Evolutionary conservation across 768 basidiomycete genomes (phyloP).

Genomic region (Tephrocybe sp.): DNA sequence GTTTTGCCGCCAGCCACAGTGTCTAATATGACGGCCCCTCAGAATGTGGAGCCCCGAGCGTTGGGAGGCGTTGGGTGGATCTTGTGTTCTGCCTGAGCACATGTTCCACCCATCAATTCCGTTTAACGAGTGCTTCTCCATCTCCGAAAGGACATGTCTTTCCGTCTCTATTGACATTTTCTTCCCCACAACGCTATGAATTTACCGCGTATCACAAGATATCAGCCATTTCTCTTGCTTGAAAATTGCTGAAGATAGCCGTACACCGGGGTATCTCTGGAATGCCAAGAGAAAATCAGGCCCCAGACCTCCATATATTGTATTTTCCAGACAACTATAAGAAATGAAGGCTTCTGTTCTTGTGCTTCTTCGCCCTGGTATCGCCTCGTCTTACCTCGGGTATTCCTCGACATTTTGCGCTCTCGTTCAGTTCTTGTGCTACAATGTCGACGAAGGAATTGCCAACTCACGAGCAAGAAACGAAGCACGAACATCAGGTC

Average conservation of each 20-base stretch:
- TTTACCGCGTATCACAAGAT: neutral
- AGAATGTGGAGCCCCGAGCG: neutral
- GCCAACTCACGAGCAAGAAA: constrained; percentile 7
- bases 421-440: neutral
- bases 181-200: neutral
- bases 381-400: neutral
- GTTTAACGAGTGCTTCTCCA: neutral
- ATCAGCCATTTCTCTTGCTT: neutral
- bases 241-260: neutral
- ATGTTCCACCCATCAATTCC: neutral
- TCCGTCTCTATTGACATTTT: neutral
- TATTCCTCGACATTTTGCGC: neutral
- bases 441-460: constrained; percentile 7
- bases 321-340: neutral
- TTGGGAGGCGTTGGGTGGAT: neutral
- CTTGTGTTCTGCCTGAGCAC: neutral
- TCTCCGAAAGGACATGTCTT: neutral
- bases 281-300: neutral
- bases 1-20: too few relatives aligned
- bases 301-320: too few relatives aligned
- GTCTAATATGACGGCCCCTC: neutral
- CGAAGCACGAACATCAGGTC: constrained; percentile 5
- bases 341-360: neutral
- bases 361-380: constrained; percentile 1
- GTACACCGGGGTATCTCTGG: constrained; percentile 5